phyloP scores from a whole-genome alignment of 2,329 filamentous ascomycete species.

The Chrysosporium keratinophilum region DNA sequence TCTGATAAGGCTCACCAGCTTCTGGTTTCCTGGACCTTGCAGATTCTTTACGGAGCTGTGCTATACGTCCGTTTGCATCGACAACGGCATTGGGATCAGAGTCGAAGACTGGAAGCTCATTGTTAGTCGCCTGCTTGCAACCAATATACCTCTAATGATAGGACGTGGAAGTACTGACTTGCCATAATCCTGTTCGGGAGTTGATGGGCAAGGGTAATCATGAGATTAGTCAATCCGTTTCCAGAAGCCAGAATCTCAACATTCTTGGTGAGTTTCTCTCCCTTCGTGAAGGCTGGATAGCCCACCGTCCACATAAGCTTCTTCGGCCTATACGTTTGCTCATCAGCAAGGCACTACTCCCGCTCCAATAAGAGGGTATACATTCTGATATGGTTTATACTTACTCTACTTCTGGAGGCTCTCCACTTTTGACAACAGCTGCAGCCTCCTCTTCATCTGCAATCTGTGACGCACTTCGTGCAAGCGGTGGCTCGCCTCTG shows the following conservation, averaged over 20 bases:
- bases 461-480: neutral
- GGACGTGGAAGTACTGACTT: neutral
- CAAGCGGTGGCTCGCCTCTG: neutral
- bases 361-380: no score
- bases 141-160: neutral
- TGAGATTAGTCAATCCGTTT: neutral
- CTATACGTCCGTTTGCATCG: neutral
- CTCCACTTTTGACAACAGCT: neutral
- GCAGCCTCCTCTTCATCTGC: neutral
- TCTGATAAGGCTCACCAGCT: neutral
- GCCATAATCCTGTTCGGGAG: neutral
- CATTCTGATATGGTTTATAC: neutral
- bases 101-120: neutral
- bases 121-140: neutral
- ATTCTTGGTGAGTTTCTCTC: neutral
- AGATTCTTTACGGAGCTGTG: neutral
- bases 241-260: neutral
- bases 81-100: neutral
- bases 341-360: neutral
- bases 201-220: neutral
- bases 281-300: neutral
- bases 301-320: neutral
- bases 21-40: neutral
- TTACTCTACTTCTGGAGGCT: neutral
- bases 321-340: neutral